These are phyloP conservation scores for Pelargonium myrrhifolium DNA, from an alignment of 441 rosid species.

Conservation along the genomic window DNA sequence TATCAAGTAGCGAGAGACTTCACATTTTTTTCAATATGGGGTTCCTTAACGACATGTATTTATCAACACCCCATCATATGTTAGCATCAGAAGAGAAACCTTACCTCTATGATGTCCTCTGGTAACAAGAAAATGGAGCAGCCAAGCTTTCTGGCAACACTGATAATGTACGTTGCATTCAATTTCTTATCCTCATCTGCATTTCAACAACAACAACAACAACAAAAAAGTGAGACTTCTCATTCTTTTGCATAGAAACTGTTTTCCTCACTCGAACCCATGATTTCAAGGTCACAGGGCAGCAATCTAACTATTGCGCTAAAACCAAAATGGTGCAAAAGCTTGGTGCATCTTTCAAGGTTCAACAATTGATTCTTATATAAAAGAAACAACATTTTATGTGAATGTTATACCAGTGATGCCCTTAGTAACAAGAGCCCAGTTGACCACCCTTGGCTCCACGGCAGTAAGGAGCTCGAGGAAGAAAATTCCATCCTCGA, in stretches of 20 bases:
- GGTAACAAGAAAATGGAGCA: conserved; percentile 96
- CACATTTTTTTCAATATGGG: too few species aligned
- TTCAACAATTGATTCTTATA: conserved; percentile 8
- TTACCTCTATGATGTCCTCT: conserved; percentile 93
- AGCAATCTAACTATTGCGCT: too few species aligned
- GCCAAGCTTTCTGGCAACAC: conserved; percentile 95
- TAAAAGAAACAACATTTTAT: background rate
- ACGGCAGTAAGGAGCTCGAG: conserved; percentile 85
- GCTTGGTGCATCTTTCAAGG: background rate
- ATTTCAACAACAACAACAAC: conserved; percentile 13
- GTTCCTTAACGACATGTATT: background rate
- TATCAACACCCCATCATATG: background rate
- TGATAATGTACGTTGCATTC: conserved; percentile 88
- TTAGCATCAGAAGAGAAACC: background rate
- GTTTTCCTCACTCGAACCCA: too few species aligned
- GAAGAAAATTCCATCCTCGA: conserved; percentile 77
- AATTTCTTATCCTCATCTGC: conserved; percentile 93
- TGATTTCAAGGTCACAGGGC: too few species aligned
- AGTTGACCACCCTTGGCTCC: conserved; percentile 79
- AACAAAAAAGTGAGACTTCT: conserved; percentile 15
- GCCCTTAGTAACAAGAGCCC: conserved; percentile 69
- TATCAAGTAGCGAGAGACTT: background rate
- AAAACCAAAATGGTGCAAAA: background rate
- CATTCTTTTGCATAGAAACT: background rate
- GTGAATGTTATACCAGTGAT: conserved; percentile 35